Evolutionary conservation across 2,329 filamentous ascomycete genomes (phyloP), one percentile per base, ranked within the genome.

Genomic region (Aotearoamyces nothofagi): DNA sequence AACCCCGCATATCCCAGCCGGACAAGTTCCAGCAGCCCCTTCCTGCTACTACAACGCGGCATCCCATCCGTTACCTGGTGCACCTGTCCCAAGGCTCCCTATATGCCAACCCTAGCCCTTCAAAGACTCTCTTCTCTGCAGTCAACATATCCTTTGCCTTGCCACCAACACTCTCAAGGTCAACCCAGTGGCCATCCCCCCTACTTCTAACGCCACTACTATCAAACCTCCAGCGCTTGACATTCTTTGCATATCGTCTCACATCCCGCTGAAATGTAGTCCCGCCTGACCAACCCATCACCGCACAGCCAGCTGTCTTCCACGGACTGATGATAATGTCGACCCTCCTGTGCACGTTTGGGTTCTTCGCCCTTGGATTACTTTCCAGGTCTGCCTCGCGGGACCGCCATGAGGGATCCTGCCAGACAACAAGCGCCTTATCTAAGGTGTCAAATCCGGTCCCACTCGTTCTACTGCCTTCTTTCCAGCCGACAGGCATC

Each of bases 341-440:
- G 1, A 96, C 86, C 25, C 87, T 66, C 12, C 84, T 70, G 47
- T 93, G 87, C 1, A 67, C 64, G 40, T 83, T 82, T 0, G 71
- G 65, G 35, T 84, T 86, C 43, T 66, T 69, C 2, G 54, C 50
- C 15, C 36, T 33, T 2, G 34, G 39, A 27, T 39, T 29, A 3
- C 12, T 27, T 17, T n/a, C 30, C 17, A 22, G 10, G 27, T 56
- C 56, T 9, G 33, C 49, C 1, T 44, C 45, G 32, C 53, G 52
- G 0, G 46, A 51, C 4, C 54, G 49, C 49, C 56, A 66, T 4
- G 51, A 28, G 0, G 76, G 76, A 44, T 84, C 62, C 47, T 92
- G 81, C 87, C 87, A 96, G 0, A 94, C 83, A 1, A 94, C 78
- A 29, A 96, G 57, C 0, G 84, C 84, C 51, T 94, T 94, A 51